Base-by-base conservation (phyloP, 2,329 filamentous ascomycete genomes). In the Epichloe typhina region DNA sequence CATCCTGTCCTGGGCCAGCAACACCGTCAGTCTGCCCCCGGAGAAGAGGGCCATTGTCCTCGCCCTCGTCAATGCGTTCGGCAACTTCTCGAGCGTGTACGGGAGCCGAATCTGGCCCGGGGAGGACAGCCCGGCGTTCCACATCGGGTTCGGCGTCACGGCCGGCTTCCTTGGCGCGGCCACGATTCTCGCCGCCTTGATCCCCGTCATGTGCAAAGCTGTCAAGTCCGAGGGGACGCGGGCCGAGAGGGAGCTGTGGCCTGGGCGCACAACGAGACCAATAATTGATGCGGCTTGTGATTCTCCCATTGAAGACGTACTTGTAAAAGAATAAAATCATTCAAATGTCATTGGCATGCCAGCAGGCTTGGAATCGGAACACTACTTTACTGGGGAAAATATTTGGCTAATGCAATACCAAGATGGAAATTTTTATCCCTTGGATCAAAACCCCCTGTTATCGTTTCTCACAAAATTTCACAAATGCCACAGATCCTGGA, bases 41-140 rank as follows among this genome's bases (percentile, higher is more conserved):
- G 61, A 62, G 50, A 64, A 64, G 61, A 56, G 62, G n/a, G 60
- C 62, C 19, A 59, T 64, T 26, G 61, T 62, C n/a, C 54, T 64
- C 21, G 61, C 61, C 4, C 49, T 63, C n/a, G 60, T 63, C 47
- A 64, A 64, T 49, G 60, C 61, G 0, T 60, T 63, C 49, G 62
- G 62, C 39, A 63, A 64, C 53, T 59, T 62, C n/a, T 61, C 60
- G 13, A 61, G 59, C 31, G 59, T 64, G 13, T 64, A 64, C 45
- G 61, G 62, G 2, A 63, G 61, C 42, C 54, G 61, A 0, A 61
- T 64, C 39, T 63, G 61, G 61, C 61, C 61, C n/a, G 55, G 52
- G 19, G 46, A 45, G 4, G 59, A 65, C 26, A 47, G 50, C 4
- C 62, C 62, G 0, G 56, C 46, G 3, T 63, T 63, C 43, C 57